Conservation (phyloP, 169 alveolate species). For the Cryptosporidium bovis region DNA sequence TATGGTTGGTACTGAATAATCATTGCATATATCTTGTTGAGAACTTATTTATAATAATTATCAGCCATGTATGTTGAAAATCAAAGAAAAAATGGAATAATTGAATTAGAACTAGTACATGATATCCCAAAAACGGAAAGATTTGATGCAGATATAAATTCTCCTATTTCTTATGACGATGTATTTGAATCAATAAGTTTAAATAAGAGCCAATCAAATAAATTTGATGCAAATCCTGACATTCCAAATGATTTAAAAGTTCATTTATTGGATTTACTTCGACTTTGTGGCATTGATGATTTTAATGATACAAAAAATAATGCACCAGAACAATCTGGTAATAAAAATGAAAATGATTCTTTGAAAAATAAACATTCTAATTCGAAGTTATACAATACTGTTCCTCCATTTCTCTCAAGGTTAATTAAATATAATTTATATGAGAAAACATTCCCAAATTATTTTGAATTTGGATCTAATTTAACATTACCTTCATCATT, state of each 20-base stretch:
- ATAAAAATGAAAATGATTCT: neutral
- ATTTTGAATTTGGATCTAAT: conserved; percentile 46
- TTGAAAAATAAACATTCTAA: neutral
- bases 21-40: no score
- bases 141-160: conserved; percentile 40
- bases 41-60: neutral
- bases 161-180: conserved; percentile 71
- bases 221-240: conserved; percentile 9
- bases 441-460: conserved; percentile 27
- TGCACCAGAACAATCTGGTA: neutral
- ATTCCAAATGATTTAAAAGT: conserved; percentile 46
- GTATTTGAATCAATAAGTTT: conserved; percentile 23
- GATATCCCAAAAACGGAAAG: conserved; percentile 62
- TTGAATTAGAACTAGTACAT: conserved; percentile 47
- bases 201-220: neutral
- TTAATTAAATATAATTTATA: conserved; percentile 35
- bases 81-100: conserved; percentile 18
- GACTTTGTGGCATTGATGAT: conserved; percentile 36
- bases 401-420: conserved; percentile 59
- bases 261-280: conserved; percentile 19
- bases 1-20: no score
- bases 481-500: conserved; percentile 51
- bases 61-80: conserved; percentile 25
- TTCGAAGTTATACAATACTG: neutral
- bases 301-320: conserved; percentile 6